Conservation (phyloP, 192 early-diverging fungal species). For the Diversispora eburnea region DNA sequence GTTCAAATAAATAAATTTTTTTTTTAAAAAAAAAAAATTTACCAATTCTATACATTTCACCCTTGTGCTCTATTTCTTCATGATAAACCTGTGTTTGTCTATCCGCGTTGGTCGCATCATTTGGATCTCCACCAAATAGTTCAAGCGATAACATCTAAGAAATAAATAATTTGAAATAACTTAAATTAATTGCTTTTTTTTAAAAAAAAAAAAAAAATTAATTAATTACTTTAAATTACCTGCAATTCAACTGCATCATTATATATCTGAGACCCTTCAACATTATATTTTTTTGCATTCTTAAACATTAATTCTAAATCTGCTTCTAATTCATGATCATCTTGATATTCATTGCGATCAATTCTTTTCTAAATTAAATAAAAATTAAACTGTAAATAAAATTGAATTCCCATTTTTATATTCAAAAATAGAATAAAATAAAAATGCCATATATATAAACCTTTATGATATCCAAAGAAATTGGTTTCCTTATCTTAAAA, state of each 20-base stretch:
- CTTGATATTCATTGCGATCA: constrained; percentile 56
- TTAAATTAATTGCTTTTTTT: constrained; percentile 11
- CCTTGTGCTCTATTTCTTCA: constrained; percentile 10
- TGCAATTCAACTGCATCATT: constrained; percentile 64
- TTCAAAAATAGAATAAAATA: background rate
- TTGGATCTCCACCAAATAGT: constrained; percentile 7
- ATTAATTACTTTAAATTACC: constrained; percentile 30
- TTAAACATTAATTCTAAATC: constrained; percentile 84
- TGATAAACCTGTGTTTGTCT: background rate
- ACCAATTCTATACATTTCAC: constrained; percentile 27
- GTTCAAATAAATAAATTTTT: background rate
- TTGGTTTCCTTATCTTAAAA: constrained; percentile 42
- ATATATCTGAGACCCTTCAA: constrained; percentile 78
- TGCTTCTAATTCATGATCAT: constrained; percentile 66
- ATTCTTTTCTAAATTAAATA: constrained; percentile 57
- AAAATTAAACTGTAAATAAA: too few species aligned
- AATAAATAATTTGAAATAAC: background rate
- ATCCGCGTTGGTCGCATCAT: background rate
- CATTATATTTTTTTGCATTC: constrained; percentile 92
- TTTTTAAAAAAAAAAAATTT: background rate
- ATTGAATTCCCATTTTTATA: background rate
- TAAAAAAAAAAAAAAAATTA: background rate
- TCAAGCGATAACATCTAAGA: constrained; percentile 8
- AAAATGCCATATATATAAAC: background rate
- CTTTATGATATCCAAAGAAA: constrained; percentile 45